These are phyloP conservation scores for Wickerhamomyces chaumierensis DNA, from an alignment of 805 yeast genomes.

Conservation along the genomic window DNA sequence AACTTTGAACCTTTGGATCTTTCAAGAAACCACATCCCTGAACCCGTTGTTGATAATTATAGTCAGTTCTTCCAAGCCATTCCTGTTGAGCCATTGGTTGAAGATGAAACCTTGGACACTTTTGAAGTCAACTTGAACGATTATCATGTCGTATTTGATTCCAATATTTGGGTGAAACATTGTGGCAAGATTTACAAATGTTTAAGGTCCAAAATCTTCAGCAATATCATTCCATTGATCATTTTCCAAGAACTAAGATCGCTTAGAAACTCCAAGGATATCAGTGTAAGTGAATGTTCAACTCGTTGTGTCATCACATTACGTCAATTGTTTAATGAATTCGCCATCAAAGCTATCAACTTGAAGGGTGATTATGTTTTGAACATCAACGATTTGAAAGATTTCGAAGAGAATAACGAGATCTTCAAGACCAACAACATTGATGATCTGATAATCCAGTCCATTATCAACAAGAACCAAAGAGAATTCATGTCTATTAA, in stretches of 20 bases:
- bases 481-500: background rate
- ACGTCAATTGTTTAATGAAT: constrained; percentile 50
- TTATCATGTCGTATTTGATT: constrained; percentile 39
- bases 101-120: constrained; percentile 22
- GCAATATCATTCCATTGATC: constrained; percentile 56
- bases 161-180: constrained; percentile 73
- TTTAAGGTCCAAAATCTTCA: constrained; percentile 46
- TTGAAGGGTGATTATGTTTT: constrained; percentile 62
- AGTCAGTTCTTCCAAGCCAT: background rate
- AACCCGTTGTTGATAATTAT: background rate
- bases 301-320: constrained; percentile 69
- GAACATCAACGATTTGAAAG: constrained; percentile 60
- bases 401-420: constrained; percentile 48
- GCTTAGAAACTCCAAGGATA: constrained; percentile 58
- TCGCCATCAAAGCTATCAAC: constrained; percentile 45
- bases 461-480: constrained; percentile 17
- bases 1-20: background rate
- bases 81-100: background rate
- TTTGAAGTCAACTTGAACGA: constrained; percentile 1
- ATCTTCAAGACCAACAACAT: constrained; percentile 63
- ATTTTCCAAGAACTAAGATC: constrained; percentile 72
- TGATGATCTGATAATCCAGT: constrained; percentile 52
- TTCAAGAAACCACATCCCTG: background rate
- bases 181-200: constrained; percentile 69
- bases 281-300: constrained; percentile 68